Base-by-base conservation (phyloP, 2,329 filamentous ascomycete genomes). In the Alternaria alternata region DNA sequence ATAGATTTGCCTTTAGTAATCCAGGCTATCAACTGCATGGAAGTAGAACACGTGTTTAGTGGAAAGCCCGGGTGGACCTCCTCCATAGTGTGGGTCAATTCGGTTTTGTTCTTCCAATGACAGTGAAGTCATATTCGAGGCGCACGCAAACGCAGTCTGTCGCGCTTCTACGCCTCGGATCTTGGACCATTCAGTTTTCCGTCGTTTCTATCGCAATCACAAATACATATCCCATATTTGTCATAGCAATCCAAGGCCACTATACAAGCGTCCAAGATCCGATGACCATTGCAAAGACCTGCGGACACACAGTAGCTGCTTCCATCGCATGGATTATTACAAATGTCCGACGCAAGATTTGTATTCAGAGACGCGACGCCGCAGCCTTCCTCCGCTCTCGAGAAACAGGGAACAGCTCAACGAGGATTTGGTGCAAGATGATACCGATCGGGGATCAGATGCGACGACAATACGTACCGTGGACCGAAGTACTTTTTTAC, bases 271-370 rank as follows among this genome's bases (percentile, higher is more conserved):
- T n/a, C 6, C 46, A 38, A n/a, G 7, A 49, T 44, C 54, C 3
- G 14, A 4, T 22, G 30, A 32, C 32, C 32, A 18, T 5, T 39
- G 24, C 42, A 18, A 51, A 16, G 14, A 3, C 16, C 22, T 39
- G 16, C 16, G 26, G 16, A 30, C 7, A 38, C 20, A 39, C 30
- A 16, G 12, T 20, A 30, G n/a, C n/a, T 49, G 32, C 30, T 36
- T 38, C 5, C 7, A 0, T 22, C 57, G 51, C 43, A 75, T 72
- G 72, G 61, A 69, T 43, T 75, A 74, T 34, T 74, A 74, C 54
- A 56, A 47, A 26, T 74, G 70, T 48, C 39, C 68, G 1, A 51
- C 48, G 9, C 53, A 54, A 16, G 56, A 68, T 7, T 59, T 75
- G 8, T 42, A 52, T 18, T 52, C 36, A 34, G 73, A 75, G 52